phyloP scores from a whole-genome alignment of 2,329 filamentous ascomycete species.

The Hysterium pulicare region DNA sequence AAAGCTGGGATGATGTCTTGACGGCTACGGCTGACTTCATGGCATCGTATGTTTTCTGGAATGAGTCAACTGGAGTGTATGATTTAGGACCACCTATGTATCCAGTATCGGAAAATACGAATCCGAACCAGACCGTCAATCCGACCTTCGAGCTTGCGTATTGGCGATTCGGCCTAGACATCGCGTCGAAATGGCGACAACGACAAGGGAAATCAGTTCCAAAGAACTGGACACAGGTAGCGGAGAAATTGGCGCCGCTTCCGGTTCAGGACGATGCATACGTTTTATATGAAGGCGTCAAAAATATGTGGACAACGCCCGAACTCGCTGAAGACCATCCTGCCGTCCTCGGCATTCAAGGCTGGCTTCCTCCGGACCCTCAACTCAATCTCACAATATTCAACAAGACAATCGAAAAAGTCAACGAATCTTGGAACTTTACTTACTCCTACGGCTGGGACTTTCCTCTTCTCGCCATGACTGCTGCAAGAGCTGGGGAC shows the following conservation, averaged over 20 bases:
- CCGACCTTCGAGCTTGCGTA: conserved; percentile 60
- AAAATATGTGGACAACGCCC: conserved; percentile 29
- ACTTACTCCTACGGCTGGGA: conserved; percentile 35
- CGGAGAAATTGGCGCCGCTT: conserved; percentile 52
- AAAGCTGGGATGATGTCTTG: conserved; percentile 54
- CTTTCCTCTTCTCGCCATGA: conserved; percentile 31
- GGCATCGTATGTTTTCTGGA: conserved; percentile 56
- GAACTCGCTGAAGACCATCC: conserved; percentile 30
- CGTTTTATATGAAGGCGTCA: conserved; percentile 53
- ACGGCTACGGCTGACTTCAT: conserved; percentile 57
- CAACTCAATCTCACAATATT: conserved; percentile 27
- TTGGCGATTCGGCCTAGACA: conserved; percentile 58
- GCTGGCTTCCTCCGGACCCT: conserved; percentile 28
- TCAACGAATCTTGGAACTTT: conserved; percentile 35
- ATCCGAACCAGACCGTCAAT: conserved; percentile 55
- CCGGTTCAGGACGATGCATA: conserved; percentile 52
- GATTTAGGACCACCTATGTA: conserved; percentile 54
- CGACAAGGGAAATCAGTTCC: conserved; percentile 47
- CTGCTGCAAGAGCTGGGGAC: conserved; percentile 25
- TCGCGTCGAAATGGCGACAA: conserved; percentile 53
- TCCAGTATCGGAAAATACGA: conserved; percentile 56
- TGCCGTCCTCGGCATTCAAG: conserved; percentile 26
- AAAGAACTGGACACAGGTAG: conserved; percentile 46
- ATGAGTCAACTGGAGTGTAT: conserved; percentile 50
- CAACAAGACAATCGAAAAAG: conserved; percentile 24